Base-by-base conservation (phyloP, 2,329 filamentous ascomycete species). In the Ophiocordyceps robertsii region DNA sequence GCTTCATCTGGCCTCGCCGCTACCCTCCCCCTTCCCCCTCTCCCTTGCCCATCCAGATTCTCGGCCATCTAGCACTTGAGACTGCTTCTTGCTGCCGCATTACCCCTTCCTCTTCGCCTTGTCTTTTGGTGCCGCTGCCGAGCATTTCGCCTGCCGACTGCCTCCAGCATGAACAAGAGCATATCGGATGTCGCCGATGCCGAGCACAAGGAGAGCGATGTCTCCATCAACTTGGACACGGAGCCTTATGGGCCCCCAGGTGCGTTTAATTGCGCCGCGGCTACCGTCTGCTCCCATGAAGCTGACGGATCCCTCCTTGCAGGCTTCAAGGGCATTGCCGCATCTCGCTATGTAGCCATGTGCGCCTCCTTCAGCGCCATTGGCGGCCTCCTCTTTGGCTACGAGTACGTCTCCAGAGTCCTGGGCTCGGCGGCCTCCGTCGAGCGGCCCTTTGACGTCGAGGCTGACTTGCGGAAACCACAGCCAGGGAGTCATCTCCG, bases 331-430 rank as follows among this genome's bases (percentile, higher is more conserved):
- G 58, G 58, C 3, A 56, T 61, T 36, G 52, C 57, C 29, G 43
- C 48, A 7, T 59, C 53, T 21, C 56, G 49, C 27, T 62, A 60
- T 42, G 59, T 62, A 12, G 51, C 53, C 19, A 39, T 57, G 6
- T 60, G 56, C 43, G 58, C 58, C 2, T 50, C 54, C 5, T 62
- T 60, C 40, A 53, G 53, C 29, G 54, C 61, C 17, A 56, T 65
- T 10, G 63, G 63, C 12, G 63, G 63, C 19, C 53, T 66, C 11
- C 58, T 68, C 6, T 67, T 68, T 24, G 56, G 56, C 24, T 58
- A 58, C 37, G 55, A 57, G 45, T 51, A 44, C 33, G 45, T 38
- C 12, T 5, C 17, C 24, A 7, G 4, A 7, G 7, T 16, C 33
- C 33, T 35, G 14, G 14, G 6, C 33, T 16, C 17, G 33, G 17